These are phyloP conservation scores for Cadophora gregata DNA, from an alignment of 2,329 filamentous ascomycete genomes.

Conservation along the genomic window DNA sequence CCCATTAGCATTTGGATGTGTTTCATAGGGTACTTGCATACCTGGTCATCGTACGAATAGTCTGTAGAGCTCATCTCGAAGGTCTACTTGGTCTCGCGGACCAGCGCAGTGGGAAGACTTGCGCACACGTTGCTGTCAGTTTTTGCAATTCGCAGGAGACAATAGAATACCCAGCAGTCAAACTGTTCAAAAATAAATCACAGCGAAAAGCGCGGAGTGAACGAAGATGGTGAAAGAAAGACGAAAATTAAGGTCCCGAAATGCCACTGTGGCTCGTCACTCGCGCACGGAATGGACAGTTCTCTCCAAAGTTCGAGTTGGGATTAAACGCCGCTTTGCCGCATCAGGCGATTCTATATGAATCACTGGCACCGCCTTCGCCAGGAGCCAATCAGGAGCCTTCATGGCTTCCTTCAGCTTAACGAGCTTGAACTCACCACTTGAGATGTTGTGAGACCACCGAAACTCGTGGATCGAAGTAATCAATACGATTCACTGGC, in stretches of 20 bases:
- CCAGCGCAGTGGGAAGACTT: conserved; percentile 30
- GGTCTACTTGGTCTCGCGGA: conserved; percentile 35
- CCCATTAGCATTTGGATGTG: conserved; percentile 25
- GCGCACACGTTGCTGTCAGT: conserved; percentile 32
- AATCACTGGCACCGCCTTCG: conserved; percentile 13
- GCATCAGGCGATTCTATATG: conserved; percentile 3
- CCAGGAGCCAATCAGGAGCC: conserved; percentile 9
- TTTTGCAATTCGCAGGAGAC: conserved; percentile 15
- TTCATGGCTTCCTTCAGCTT: no score
- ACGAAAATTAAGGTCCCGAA: conserved; percentile 24
- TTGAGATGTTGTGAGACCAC: not conserved
- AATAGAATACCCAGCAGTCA: not conserved
- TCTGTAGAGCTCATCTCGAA: conserved; percentile 60
- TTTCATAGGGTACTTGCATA: conserved; percentile 44
- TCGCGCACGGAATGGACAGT: conserved; percentile 22
- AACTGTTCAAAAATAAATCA: not conserved
- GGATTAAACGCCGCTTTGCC: conserved; percentile 3
- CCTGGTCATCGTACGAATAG: conserved; percentile 98
- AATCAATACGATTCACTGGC: not conserved
- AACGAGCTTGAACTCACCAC: not conserved
- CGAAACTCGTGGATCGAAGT: not conserved
- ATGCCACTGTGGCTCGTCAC: conserved; percentile 27
- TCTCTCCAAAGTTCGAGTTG: conserved; percentile 26
- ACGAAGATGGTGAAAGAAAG: conserved; percentile 23
- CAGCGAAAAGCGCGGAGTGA: not conserved